These are phyloP conservation scores for Trichophaea hybrida DNA, from an alignment of 2,329 filamentous ascomycete species.

Conservation along the genomic window DNA sequence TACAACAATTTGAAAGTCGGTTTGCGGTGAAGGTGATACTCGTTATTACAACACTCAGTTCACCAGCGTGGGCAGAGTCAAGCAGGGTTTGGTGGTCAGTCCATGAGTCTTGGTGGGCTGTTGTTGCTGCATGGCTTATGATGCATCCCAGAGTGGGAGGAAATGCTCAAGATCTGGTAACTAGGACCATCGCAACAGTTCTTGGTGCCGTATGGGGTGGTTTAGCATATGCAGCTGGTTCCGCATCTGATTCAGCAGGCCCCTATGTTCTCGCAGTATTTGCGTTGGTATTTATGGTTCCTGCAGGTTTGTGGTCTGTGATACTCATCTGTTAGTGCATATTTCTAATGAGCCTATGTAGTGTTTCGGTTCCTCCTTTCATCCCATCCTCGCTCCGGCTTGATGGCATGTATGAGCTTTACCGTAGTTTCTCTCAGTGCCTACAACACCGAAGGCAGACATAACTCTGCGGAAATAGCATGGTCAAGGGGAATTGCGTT, in stretches of 20 bases:
- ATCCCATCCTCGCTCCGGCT: conserved; percentile 37
- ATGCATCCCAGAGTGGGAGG: conserved; percentile 41
- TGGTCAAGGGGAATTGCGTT: conserved; percentile 40
- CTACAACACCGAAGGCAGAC: conserved; percentile 17
- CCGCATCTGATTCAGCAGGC: conserved; percentile 34
- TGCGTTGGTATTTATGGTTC: conserved; percentile 43
- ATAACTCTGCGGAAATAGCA: conserved; percentile 33
- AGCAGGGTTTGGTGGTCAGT: conserved; percentile 41
- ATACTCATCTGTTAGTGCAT: background rate
- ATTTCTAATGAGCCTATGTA: background rate
- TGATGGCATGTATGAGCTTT: conserved; percentile 45
- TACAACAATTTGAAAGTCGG: conserved; percentile 45
- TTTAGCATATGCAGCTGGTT: conserved; percentile 37
- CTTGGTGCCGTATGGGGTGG: conserved; percentile 44
- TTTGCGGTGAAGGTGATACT: conserved; percentile 45
- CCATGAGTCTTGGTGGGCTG: conserved; percentile 45
- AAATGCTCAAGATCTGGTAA: conserved; percentile 44
- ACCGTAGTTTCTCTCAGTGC: conserved; percentile 32
- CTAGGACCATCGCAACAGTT: conserved; percentile 37
- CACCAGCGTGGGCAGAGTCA: conserved; percentile 40
- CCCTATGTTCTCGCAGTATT: conserved; percentile 43
- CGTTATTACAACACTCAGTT: conserved; percentile 38
- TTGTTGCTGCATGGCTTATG: conserved; percentile 44
- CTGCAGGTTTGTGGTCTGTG: conserved; percentile 27
- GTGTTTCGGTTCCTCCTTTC: conserved; percentile 24